Evolutionary conservation across 495 filamentous ascomycete species (phyloP), one percentile per base, ranked within the genome.

Genomic region (Xylaria acuta): DNA sequence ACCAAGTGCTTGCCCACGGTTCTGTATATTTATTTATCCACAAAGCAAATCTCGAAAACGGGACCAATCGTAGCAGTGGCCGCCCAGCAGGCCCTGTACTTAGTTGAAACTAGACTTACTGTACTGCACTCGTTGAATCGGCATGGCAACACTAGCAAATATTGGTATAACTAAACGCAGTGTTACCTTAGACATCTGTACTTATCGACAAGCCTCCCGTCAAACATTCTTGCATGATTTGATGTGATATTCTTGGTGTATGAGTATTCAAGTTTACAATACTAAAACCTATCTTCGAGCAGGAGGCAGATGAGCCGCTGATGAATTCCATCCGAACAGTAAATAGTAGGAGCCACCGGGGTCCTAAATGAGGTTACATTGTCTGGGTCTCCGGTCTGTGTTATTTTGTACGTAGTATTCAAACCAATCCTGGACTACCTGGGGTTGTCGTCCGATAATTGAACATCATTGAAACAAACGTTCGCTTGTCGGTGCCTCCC

Each of bases 281-380:
- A 66, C 30, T 7, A 38, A 49, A n/a, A 16, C 2, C 25, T 27
- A 38, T 66, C 63, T 34, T 47, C 18, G 27, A 36, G 16, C 38
- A 27, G 27, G 16, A 32, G 41, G 22, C 25, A 66, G 27, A 51
- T 40, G 18, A 51, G 47, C 40, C 12, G 38, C 16, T 62, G 30
- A 51, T 58, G 67, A 51, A n/a, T 45, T 45, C 27, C 38, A 27
- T 12, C 2, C 30, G 38, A 59, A 45, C 0, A 12, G 34, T 59
- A 38, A 1, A 5, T 41, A 40, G 27, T 51, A 38, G 14, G 1
- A 18, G 41, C 41, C n/a, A 30, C 53, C 41, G 56, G 67, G 60
- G 56, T 49, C 67, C 30, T 60, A 8, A 32, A 38, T 69, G 41
- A 62, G 54, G 67, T 69, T 58, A 62, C 47, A 54, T 54, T 54